These are phyloP conservation scores for Suillus placidus DNA, from an alignment of 768 basidiomycete species.

Conservation along the genomic window DNA sequence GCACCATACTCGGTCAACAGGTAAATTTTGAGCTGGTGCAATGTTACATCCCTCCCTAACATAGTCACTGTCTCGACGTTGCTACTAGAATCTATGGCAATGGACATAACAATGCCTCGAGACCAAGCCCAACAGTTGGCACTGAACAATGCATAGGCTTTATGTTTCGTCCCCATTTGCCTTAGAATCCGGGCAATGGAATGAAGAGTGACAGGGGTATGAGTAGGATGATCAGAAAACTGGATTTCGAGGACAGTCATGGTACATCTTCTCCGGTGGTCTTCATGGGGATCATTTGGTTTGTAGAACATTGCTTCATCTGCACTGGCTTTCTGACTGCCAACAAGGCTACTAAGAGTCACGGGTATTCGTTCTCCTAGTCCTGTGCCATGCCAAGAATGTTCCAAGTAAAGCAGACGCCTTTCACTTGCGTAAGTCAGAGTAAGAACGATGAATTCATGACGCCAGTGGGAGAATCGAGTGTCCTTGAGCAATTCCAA, in stretches of 20 bases:
- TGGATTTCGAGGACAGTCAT: conserved; percentile 2
- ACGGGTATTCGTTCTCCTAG: not conserved
- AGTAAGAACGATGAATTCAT: conserved; percentile 2
- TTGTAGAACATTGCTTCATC: conserved; percentile 4
- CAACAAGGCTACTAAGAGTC: not conserved
- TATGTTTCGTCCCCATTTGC: not conserved
- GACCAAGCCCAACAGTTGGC: conserved; percentile 8
- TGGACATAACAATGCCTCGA: not conserved
- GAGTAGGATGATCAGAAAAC: not conserved
- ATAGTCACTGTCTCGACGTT: not conserved
- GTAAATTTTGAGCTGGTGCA: not conserved
- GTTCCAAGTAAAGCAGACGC: conserved; percentile 2
- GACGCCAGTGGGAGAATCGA: conserved; percentile 3
- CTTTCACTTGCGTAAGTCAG: not conserved
- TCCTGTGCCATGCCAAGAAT: conserved; percentile 1
- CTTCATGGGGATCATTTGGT: not conserved
- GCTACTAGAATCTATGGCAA: not conserved
- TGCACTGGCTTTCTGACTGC: conserved; percentile 3
- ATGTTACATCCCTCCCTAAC: not conserved
- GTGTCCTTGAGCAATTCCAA: conserved; percentile 1
- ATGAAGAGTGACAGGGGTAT: not conserved
- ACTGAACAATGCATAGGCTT: conserved; percentile 2
- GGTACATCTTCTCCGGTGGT: not conserved
- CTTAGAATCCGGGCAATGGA: not conserved
- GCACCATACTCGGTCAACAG: conserved; percentile 5